Base-by-base conservation (phyloP, 257 asterid species). In the Ocimum tenuiflorum region DNA sequence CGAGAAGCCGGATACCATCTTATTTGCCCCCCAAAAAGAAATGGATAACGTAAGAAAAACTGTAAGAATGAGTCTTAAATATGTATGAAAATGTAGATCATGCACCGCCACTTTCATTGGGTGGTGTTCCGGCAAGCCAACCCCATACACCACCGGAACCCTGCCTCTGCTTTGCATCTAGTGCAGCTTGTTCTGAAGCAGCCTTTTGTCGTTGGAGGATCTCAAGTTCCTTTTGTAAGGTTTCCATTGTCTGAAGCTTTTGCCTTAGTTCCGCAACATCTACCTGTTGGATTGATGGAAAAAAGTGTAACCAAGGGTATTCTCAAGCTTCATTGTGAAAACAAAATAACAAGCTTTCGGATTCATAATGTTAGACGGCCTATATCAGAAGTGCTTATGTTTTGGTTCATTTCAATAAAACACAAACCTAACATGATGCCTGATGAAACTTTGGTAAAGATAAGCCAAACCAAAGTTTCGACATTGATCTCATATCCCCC, bases 131-230 rank as follows among this genome's bases (percentile, higher is more conserved):
- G 10, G 95, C 97, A 43, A 94, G 84, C 99, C 99, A 94, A 31
- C 97, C 96, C 99, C 97, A 94, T 43, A 94, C 89, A 27, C 99
- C 95, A 6, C 94, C 86, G 11, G 95, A 88, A 72, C 89, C 64
- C 70, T 82, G 95, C 81, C 75, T 84, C 69, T 79, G 91, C 65
- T 74, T 88, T 35, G 88, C 95, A 60, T 71, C 76, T 33, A 76
- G 69, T 42, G 87, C 95, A 72, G 96, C 97, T 79, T 94, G 92
- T 75, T 94, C 99, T 12, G 99, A 84, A 78, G 96, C 96, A 61
- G 97, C 89, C 51, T 90, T 94, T 76, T 92, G 99, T 61, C 99
- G 81, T 67, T 75, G 94, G 54, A 92, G 97, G 80, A 92, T 80
- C 78, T 92, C 97, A 3, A 92, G 91, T 78, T 92, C 97, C 82